These are phyloP conservation scores for Pythium periplocum DNA, from an alignment of 352 stramenopile species.

Conservation along the genomic window DNA sequence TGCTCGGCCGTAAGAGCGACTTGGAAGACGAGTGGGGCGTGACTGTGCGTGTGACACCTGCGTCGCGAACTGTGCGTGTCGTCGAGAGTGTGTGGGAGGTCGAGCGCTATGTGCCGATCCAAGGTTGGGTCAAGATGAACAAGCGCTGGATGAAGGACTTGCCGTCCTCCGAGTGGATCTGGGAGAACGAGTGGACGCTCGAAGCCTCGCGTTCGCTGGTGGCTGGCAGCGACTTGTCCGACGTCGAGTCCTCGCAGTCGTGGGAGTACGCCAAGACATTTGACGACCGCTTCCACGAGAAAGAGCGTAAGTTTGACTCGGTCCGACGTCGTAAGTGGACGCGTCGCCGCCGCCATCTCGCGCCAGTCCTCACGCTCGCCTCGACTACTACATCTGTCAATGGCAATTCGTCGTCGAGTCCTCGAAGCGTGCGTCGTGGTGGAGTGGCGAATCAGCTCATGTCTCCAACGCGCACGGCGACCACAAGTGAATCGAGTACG, in stretches of 20 bases:
- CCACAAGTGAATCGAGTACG: neutral
- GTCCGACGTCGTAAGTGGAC: constrained; percentile 66
- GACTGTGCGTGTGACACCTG: neutral
- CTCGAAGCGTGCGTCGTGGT: too few relatives aligned
- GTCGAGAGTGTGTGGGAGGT: constrained; percentile 69
- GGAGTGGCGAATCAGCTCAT: too few relatives aligned
- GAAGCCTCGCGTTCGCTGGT: constrained; percentile 14
- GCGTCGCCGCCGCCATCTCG: constrained; percentile 48
- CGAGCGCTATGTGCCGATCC: constrained; percentile 67
- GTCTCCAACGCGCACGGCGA: too few relatives aligned
- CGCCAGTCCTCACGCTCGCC: constrained; percentile 33
- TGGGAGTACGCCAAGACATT: constrained; percentile 74
- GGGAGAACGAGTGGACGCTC: constrained; percentile 68
- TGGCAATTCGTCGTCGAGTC: too few relatives aligned
- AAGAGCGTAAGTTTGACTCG: constrained; percentile 70
- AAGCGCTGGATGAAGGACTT: constrained; percentile 57
- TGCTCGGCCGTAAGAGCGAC: constrained; percentile 39
- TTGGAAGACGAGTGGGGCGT: constrained; percentile 40
- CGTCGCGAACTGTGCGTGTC: constrained; percentile 27
- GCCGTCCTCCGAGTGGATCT: constrained; percentile 76
- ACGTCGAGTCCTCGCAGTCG: neutral
- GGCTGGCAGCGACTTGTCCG: constrained; percentile 20
- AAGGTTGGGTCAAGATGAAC: constrained; percentile 57
- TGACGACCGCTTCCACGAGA: constrained; percentile 67
- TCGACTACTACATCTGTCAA: too few relatives aligned